A percentile compares a stretch with the other conserved stretches of the same genome.
phyloP scores from a whole-genome alignment of 805 yeast species.

The Nematodospora valgi region DNA sequence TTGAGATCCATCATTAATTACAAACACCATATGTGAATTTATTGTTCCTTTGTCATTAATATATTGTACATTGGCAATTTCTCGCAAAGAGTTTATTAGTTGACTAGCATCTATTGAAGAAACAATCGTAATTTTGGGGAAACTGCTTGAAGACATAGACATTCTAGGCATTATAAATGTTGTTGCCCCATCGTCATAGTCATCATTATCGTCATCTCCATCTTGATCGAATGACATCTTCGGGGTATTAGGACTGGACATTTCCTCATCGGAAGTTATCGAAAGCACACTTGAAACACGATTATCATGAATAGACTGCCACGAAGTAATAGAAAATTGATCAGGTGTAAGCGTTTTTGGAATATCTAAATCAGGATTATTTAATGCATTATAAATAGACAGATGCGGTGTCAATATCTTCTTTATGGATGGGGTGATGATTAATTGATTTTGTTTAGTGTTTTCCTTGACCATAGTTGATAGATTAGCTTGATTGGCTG shows the following conservation, averaged over 20 bases:
- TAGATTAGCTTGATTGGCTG: too few relatives aligned
- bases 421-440: too few relatives aligned
- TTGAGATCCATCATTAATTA: slow-evolving; percentile 38
- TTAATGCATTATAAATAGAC: slow-evolving; percentile 36
- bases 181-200: slow-evolving; percentile 9
- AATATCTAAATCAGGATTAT: slow-evolving; percentile 38
- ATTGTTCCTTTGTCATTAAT: slow-evolving; percentile 1
- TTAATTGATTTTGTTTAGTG: too few relatives aligned
- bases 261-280: slow-evolving; percentile 1
- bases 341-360: slow-evolving; percentile 12
- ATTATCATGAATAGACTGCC: slow-evolving; percentile 30
- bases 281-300: slow-evolving; percentile 8
- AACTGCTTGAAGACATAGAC: slow-evolving; percentile 18
- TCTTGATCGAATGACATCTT: too few relatives aligned
- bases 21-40: slow-evolving; percentile 27
- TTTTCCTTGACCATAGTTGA: too few relatives aligned
- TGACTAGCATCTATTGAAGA: neutral
- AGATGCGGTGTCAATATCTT: slow-evolving; percentile 34
- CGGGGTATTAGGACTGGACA: slow-evolving; percentile 15
- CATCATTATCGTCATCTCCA: too few relatives aligned
- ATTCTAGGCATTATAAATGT: slow-evolving; percentile 39
- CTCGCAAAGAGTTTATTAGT: neutral
- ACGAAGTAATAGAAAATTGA: slow-evolving; percentile 20
- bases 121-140: neutral
- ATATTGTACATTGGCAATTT: neutral